These are phyloP conservation scores for Xylaria bambusicola DNA, from an alignment of 495 filamentous ascomycete genomes.

Conservation along the genomic window DNA sequence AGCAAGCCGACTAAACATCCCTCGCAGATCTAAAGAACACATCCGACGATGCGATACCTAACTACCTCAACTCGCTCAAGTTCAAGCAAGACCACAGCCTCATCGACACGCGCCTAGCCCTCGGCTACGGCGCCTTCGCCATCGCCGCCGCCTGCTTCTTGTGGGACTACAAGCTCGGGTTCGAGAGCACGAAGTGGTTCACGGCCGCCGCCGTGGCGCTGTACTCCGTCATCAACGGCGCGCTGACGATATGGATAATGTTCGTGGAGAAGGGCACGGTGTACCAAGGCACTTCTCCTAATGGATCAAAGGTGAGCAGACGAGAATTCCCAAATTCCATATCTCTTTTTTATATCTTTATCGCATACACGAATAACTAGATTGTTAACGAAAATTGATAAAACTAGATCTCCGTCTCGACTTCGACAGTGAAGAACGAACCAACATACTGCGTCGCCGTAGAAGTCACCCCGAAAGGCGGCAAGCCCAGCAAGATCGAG, in stretches of 20 bases:
- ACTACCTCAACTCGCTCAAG: constrained; percentile 82
- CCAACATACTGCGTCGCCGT: constrained; percentile 77
- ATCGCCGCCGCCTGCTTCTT: constrained; percentile 82
- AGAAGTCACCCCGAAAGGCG: constrained; percentile 49
- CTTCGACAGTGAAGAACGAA: constrained; percentile 71
- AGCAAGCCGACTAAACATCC: not conserved
- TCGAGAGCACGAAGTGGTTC: constrained; percentile 74
- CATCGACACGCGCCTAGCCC: constrained; percentile 74
- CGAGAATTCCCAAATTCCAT: too few species aligned
- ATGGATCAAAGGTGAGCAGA: constrained; percentile 38
- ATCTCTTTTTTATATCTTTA: too few species aligned
- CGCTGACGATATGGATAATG: constrained; percentile 85
- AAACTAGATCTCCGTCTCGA: constrained; percentile 70
- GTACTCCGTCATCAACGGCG: constrained; percentile 79
- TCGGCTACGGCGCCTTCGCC: constrained; percentile 81
- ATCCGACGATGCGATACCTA: constrained; percentile 88
- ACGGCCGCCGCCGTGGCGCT: constrained; percentile 74
- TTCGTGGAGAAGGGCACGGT: constrained; percentile 78
- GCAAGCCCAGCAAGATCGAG: constrained; percentile 50
- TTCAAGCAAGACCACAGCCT: constrained; percentile 81
- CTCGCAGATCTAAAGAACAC: constrained; percentile 89
- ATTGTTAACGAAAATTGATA: too few species aligned
- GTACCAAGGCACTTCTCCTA: constrained; percentile 64
- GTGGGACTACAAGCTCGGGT: constrained; percentile 88
- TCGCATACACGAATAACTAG: not conserved